Percentiles rank a stretch among this genome's conserved stretches.
Evolutionary conservation across 306 rosid genomes (phyloP).

Genomic region (Vigna reflexopilosa): DNA sequence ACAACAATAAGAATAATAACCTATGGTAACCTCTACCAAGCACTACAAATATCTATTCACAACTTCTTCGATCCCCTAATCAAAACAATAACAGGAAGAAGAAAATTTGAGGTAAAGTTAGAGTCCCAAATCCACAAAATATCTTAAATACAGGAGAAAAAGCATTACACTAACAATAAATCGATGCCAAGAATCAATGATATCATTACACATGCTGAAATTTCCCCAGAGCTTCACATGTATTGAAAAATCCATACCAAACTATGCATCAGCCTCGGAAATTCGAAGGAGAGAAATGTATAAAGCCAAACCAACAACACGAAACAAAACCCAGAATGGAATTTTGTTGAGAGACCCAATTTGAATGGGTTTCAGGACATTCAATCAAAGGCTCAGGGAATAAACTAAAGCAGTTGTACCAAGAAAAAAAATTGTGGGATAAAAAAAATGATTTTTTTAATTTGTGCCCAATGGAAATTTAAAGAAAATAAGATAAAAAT

Average conservation of each 20-base stretch:
- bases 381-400: constrained; percentile 8
- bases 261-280: constrained; percentile 25
- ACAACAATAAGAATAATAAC: background rate
- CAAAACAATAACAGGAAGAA: background rate
- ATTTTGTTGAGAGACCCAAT: constrained; percentile 22
- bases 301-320: background rate
- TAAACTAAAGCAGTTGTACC: constrained; percentile 15
- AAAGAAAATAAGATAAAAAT: constrained; percentile 8
- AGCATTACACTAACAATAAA: constrained; percentile 20
- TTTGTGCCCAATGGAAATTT: background rate
- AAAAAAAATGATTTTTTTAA: background rate
- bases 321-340: constrained; percentile 14
- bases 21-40: constrained; percentile 15
- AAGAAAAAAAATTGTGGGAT: constrained; percentile 24
- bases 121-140: constrained; percentile 36
- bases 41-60: background rate
- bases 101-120: constrained; percentile 7
- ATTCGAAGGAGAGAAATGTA: background rate
- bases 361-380: constrained; percentile 19
- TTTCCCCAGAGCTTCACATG: constrained; percentile 13
- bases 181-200: constrained; percentile 8
- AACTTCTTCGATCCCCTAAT: constrained; percentile 29
- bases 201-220: constrained; percentile 9
- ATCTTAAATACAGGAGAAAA: constrained; percentile 9
- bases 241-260: background rate